Evolutionary conservation across 1,284 basidiomycete genomes (phyloP), one percentile per base, ranked within the genome.

Genomic region (Melanopsichium pennsylvanicum): DNA sequence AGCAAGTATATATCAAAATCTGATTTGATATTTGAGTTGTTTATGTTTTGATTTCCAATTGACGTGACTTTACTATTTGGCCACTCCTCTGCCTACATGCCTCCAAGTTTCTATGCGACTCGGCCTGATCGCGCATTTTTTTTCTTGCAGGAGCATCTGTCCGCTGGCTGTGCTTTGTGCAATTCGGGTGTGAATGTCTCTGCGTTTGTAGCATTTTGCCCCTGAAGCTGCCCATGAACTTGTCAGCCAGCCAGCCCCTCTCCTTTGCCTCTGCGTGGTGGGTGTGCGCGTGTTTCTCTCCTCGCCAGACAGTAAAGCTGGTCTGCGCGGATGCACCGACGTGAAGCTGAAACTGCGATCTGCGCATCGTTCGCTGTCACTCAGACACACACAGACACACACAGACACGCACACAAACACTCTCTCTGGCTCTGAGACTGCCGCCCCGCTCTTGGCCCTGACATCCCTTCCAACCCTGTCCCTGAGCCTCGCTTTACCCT

Each of bases 311-410:
- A n/a, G n/a, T 11, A 11, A 10, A 25, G 36, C 36, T 21, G 16
- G n/a, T n/a, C 19, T 34, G 41, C 34, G 34, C 35, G 25, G 44
- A 23, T 31, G 33, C 44, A n/a, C 34, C 33, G 34, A 33, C 22
- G 23, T 15, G 16, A 21, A 36, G 16, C 46, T 33, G 37, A 40
- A 49, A 40, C 47, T 49, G 38, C 44, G 47, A 49, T 49, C 47
- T 49, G 47, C 47, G 38, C 38, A 50, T 41, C 48, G 48, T 49
- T 50, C 18, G 48, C 39, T 50, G 48, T 50, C 48, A 45, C 21
- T 40, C 25, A 10, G 25, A 16, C 18, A 27, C 38, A 27, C 38
- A 45, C n/a, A n/a, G n/a, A n/a, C n/a, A n/a, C n/a, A n/a, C n/a
- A n/a, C n/a, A n/a, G n/a, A n/a, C n/a, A n/a, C n/a, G n/a, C n/a